Evolutionary conservation across 1,284 basidiomycete species (phyloP).

Genomic region (Fomitopsis betulina): DNA sequence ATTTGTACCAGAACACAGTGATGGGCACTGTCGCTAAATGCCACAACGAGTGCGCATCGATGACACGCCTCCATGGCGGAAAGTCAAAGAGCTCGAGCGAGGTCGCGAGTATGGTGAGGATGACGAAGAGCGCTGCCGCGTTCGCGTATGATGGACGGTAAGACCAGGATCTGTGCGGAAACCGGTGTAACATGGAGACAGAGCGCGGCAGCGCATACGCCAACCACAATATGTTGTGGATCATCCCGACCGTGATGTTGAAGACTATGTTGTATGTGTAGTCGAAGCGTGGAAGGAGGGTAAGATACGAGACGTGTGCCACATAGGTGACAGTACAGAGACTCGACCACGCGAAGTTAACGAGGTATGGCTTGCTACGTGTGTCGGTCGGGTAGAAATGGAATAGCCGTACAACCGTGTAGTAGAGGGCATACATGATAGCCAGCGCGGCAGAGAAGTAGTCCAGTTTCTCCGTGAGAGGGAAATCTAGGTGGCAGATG

Average conservation of each 20-base stretch:
- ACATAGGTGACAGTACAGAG: conserved; percentile 52
- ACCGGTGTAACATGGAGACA: conserved; percentile 46
- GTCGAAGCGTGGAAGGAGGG: conserved; percentile 78
- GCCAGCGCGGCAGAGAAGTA: conserved; percentile 92
- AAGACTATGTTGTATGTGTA: conserved; percentile 94
- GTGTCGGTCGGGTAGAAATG: conserved; percentile 59
- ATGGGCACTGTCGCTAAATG: conserved; percentile 87
- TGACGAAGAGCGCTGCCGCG: conserved; percentile 58
- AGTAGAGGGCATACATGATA: conserved; percentile 75
- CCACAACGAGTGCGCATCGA: conserved; percentile 98
- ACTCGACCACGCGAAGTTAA: conserved; percentile 34
- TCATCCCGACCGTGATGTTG: conserved; percentile 74
- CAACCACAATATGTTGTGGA: conserved; percentile 86
- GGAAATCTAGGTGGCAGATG: conserved; percentile 52
- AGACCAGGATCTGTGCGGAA: conserved; percentile 43
- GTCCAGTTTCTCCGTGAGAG: conserved; percentile 86
- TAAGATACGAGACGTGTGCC: conserved; percentile 77
- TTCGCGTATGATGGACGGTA: conserved; percentile 53
- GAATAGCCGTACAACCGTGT: conserved; percentile 72
- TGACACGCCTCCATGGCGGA: conserved; percentile 64
- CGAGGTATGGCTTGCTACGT: conserved; percentile 11
- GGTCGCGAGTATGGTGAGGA: conserved; percentile 74
- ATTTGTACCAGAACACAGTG: conserved; percentile 80
- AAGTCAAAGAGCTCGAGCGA: conserved; percentile 92
- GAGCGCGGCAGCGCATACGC: conserved; percentile 61